Base-by-base conservation (phyloP, 164 flowering plant species). In the Cinnamomum chago region DNA sequence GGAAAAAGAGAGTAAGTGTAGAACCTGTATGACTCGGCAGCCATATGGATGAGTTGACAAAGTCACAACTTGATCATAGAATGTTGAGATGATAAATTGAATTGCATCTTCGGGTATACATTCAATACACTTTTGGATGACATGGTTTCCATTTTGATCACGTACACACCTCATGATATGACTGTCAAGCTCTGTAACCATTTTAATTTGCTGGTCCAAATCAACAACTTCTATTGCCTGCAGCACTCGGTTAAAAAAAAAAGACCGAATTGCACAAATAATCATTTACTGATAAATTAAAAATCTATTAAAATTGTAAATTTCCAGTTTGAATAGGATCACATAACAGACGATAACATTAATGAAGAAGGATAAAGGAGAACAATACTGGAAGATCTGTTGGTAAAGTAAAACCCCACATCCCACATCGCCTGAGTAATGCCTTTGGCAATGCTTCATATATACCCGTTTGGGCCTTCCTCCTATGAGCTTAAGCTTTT, bases 131-230 rank as follows among this genome's bases (percentile, higher is more conserved):
- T 95, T 95, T 82, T 95, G 99, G 50, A 95, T 88, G 74, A 95
- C 99, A 84, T 95, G 99, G 79, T 95, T 95, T 69, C 99, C 99
- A 83, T 95, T 95, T 80, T 95, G 99, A 80, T 95, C 99, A 74
- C 97, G 93, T 7, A 95, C 98, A 80, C 99, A 95, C 3, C 97
- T 90, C 95, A 91, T 91, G 50, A 95, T 78, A 77, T 92, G 88
- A 74, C 97, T 95, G 78, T 95, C 97, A 80, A 95, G 95, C 85
- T 95, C 97, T 76, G 81, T 82, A 72, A 92, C 97, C 97, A 95
- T 93, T 77, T 86, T 83, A 25, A 90, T 90, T 84, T 95, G 91
- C 75, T 95, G 99, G 78, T 95, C 99, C 79, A 91, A 79, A 78
- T 93, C 98, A 74, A 92, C 98, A 58, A 95, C 99, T 85, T 95